Percentiles rank a stretch among this genome's conserved stretches.
Evolutionary conservation across 2,329 filamentous ascomycete genomes (phyloP).

Genomic region (Xylaria sp.): DNA sequence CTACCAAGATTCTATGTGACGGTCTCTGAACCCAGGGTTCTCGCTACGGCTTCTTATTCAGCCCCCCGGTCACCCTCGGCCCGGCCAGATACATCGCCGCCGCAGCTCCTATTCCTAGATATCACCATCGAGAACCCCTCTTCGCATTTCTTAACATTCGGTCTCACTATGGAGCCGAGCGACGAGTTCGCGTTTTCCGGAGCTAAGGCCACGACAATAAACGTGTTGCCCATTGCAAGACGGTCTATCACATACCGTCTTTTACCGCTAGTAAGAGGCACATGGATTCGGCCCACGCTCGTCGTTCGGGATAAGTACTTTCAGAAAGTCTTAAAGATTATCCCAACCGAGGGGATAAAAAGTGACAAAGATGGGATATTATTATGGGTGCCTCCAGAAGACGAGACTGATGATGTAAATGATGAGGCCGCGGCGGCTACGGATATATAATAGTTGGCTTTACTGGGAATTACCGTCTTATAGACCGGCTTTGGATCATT

Average conservation of each 20-base stretch:
- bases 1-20: slow-evolving; percentile 85
- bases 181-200: slow-evolving; percentile 95
- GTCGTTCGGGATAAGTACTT: slow-evolving; percentile 91
- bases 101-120: slow-evolving; percentile 58
- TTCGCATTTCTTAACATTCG: slow-evolving; percentile 93
- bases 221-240: slow-evolving; percentile 84
- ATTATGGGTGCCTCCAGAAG: slow-evolving; percentile 68
- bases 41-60: slow-evolving; percentile 67
- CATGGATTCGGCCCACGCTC: slow-evolving; percentile 78
- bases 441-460: background rate
- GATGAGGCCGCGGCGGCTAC: slow-evolving; percentile 15
- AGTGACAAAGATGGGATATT: slow-evolving; percentile 72
- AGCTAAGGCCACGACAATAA: slow-evolving; percentile 80
- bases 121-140: slow-evolving; percentile 91
- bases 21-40: slow-evolving; percentile 85
- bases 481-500: slow-evolving; percentile 13
- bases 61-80: slow-evolving; percentile 44
- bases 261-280: slow-evolving; percentile 71
- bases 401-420: slow-evolving; percentile 46
- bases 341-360: slow-evolving; percentile 79
- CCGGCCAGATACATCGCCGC: slow-evolving; percentile 49
- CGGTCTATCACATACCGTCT: slow-evolving; percentile 79
- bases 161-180: slow-evolving; percentile 88
- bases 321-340: slow-evolving; percentile 85
- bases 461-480: background rate